phyloP scores from a whole-genome alignment of 305 asterid genomes.

The Fraxinus greggii region DNA sequence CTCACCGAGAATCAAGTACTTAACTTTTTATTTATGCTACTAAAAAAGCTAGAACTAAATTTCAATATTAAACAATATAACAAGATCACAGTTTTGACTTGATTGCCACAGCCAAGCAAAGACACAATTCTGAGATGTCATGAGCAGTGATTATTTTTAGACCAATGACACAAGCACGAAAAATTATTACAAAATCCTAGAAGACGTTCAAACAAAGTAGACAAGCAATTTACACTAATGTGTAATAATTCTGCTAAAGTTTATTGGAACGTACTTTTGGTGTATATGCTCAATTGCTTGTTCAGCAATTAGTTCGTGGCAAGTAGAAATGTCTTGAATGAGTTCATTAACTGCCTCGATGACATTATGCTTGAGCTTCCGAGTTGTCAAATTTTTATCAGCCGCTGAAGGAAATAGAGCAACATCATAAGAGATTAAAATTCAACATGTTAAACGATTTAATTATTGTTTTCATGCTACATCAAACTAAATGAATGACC shows the following conservation, averaged over 20 bases:
- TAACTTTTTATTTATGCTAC: background rate
- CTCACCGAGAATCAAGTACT: background rate
- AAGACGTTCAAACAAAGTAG: background rate
- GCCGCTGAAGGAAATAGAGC: conserved; percentile 67
- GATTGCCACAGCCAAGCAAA: conserved; percentile 11
- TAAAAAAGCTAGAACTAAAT: background rate
- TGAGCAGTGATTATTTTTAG: background rate
- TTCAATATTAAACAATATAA: background rate
- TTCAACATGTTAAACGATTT: background rate
- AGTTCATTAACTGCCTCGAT: conserved; percentile 94
- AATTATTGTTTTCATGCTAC: conserved; percentile 2
- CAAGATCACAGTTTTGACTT: background rate
- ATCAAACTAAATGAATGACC: conserved; percentile 14
- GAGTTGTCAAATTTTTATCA: conserved; percentile 64
- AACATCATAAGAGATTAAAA: conserved; percentile 23
- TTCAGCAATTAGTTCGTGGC: conserved; percentile 95
- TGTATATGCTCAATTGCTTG: conserved; percentile 99
- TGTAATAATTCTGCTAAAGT: background rate
- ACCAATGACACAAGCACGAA: background rate
- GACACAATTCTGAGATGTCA: background rate
- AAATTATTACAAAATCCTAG: background rate
- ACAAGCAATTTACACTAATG: conserved; percentile 9
- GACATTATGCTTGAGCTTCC: conserved; percentile 92
- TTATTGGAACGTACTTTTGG: conserved; percentile 63
- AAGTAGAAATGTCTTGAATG: conserved; percentile 85